phyloP scores from a whole-genome alignment of 352 stramenopile species.

The Phytophthora sansomeana region DNA sequence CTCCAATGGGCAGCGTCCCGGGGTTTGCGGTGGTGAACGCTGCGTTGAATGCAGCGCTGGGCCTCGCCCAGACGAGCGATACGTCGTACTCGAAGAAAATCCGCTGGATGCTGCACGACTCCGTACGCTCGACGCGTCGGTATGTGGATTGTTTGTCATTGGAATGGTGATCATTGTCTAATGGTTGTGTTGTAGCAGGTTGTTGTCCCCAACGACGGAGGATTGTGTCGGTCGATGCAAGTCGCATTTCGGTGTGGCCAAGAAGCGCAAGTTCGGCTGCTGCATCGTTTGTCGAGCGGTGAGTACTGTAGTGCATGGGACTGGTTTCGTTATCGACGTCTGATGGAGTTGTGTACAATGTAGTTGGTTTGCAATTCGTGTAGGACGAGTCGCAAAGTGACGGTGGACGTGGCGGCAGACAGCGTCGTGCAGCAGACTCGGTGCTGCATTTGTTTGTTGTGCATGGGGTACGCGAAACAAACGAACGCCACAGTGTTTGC shows the following conservation, averaged over 20 bases:
- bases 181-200: slow-evolving; percentile 6
- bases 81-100: slow-evolving; percentile 53
- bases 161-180: not conserved
- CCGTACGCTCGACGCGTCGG: slow-evolving; percentile 32
- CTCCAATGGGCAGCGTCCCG: slow-evolving; percentile 40
- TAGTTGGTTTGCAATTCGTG: slow-evolving; percentile 54
- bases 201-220: slow-evolving; percentile 24
- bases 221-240: slow-evolving; percentile 48
- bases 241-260: slow-evolving; percentile 34
- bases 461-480: slow-evolving; percentile 46
- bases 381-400: slow-evolving; percentile 46
- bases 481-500: slow-evolving; percentile 41
- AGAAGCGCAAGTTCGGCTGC: slow-evolving; percentile 37
- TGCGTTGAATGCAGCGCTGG: slow-evolving; percentile 31
- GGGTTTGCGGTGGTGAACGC: slow-evolving; percentile 40
- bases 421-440: slow-evolving; percentile 39
- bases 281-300: slow-evolving; percentile 55
- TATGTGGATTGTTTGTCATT: slow-evolving; percentile 16
- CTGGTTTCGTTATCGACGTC: not conserved
- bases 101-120: slow-evolving; percentile 55
- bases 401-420: slow-evolving; percentile 36
- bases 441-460: slow-evolving; percentile 45
- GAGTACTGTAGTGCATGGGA: not conserved
- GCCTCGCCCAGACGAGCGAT: slow-evolving; percentile 46
- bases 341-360: slow-evolving; percentile 4